Base-by-base conservation (phyloP, 768 basidiomycete genomes). In the Clavulina sp. region DNA sequence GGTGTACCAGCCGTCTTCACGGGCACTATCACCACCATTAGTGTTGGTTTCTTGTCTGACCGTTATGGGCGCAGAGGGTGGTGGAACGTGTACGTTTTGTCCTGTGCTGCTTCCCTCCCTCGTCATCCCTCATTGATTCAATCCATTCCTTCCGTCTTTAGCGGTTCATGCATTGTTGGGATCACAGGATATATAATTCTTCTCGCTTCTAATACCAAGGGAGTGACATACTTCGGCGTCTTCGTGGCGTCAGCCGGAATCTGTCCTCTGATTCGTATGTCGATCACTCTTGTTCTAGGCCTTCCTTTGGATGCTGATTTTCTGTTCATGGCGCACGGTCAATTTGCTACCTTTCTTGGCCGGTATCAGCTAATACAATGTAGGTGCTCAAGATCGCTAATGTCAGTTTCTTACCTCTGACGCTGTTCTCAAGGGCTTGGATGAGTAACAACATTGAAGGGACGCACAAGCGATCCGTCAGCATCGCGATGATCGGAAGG, bases 171-270 rank as follows among this genome's bases (percentile, higher is more conserved):
- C n/a, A n/a, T n/a, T n/a, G n/a, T 21, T 63, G 60, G 36, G 21
- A 21, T 38, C 21, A 21, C 21, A 21, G 36, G 36, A 38, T 38
- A 38, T 38, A 21, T 21, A 21, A 38, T 38, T 38, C 21, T 38
- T 13, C 13, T 38, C 21, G 36, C 36, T 13, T 13, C 13, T 38
- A 13, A 21, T 13, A 13, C 13, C 21, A 21, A 13, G 21, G 36
- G 36, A 21, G 13, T 38, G 36, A 38, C 13, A 13, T 38, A 38
- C 36, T 38, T 82, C 48, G 81, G 78, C 36, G 75, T 78, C 36
- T 85, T 73, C 60, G 64, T 83, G 58, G 81, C 82, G 5, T 75
- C 81, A 46, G 77, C 78, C 57, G 83, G 84, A 5, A 84, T 85
- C 52, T 85, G 81, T 61, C 80, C 82, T 3, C 69, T 76, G 30